Conservation (phyloP, 129 eudicot genomes). For the Saussurea involucrata region DNA sequence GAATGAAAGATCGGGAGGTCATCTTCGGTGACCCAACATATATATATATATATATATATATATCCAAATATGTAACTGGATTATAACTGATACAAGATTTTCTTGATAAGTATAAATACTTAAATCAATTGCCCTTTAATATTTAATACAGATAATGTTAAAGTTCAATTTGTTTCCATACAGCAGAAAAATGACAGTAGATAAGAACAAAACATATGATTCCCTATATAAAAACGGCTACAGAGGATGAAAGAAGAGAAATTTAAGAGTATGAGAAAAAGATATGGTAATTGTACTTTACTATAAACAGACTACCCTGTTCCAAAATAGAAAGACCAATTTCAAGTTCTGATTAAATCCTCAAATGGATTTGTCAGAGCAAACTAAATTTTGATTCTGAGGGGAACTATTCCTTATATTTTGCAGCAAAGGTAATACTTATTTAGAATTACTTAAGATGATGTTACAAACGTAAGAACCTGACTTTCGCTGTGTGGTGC, state of each 20-base stretch:
- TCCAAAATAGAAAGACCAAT: background rate
- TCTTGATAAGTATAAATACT: too few relatives aligned
- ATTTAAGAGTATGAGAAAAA: background rate
- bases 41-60: too few relatives aligned
- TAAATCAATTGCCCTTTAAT: too few relatives aligned
- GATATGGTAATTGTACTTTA: too few relatives aligned
- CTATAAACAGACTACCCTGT: too few relatives aligned
- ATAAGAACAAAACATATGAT: background rate
- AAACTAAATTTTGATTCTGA: background rate
- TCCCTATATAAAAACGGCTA: background rate
- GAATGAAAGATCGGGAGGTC: too few relatives aligned
- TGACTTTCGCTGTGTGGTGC: slow-evolving; percentile 72
- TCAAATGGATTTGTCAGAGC: background rate
- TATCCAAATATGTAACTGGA: too few relatives aligned
- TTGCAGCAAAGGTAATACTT: background rate
- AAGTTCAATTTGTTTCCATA: too few relatives aligned
- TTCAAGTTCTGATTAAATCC: background rate
- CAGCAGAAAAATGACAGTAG: slow-evolving; percentile 27
- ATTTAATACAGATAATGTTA: too few relatives aligned
- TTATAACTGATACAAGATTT: too few relatives aligned
- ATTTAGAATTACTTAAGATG: background rate
- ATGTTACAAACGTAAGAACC: slow-evolving; percentile 36
- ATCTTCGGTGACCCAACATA: too few relatives aligned
- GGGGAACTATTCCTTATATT: background rate
- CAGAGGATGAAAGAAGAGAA: background rate